phyloP scores from a whole-genome alignment of 805 yeast species.

The Groenewaldozyma salmanticensis region DNA sequence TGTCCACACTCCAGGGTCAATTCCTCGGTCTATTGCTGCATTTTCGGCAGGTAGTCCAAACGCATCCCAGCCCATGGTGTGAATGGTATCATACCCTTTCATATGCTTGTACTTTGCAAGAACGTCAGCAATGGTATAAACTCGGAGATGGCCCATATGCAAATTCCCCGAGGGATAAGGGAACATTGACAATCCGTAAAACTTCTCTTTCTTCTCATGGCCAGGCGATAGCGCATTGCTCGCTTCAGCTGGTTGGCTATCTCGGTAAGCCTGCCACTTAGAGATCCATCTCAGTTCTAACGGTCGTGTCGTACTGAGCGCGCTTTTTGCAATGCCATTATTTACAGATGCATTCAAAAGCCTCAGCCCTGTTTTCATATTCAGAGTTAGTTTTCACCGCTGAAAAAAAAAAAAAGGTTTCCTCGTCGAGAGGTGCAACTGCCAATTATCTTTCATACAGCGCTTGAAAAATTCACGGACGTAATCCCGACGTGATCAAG shows the following conservation, averaged over 20 bases:
- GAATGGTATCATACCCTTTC: constrained; percentile 69
- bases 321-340: no score
- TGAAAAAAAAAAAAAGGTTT: no score
- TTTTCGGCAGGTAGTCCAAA: constrained; percentile 98
- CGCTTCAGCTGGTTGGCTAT: no score
- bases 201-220: constrained; percentile 16
- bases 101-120: constrained; percentile 68
- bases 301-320: not conserved
- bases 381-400: no score
- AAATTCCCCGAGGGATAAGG: constrained; percentile 93
- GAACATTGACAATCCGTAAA: constrained; percentile 76
- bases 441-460: no score
- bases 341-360: no score
- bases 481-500: no score
- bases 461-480: no score
- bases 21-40: constrained; percentile 82
- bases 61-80: constrained; percentile 99
- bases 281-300: constrained; percentile 25
- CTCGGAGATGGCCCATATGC: constrained; percentile 92
- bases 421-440: no score
- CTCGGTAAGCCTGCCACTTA: constrained; percentile 19
- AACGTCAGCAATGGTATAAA: constrained; percentile 82
- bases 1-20: constrained; percentile 82
- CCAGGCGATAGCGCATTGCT: constrained; percentile 6
- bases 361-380: no score